Percentiles rank a stretch among this genome's conserved stretches.
phyloP scores from a whole-genome alignment of 371 early-diverging fungal genomes.

The Mortierella sp. region DNA sequence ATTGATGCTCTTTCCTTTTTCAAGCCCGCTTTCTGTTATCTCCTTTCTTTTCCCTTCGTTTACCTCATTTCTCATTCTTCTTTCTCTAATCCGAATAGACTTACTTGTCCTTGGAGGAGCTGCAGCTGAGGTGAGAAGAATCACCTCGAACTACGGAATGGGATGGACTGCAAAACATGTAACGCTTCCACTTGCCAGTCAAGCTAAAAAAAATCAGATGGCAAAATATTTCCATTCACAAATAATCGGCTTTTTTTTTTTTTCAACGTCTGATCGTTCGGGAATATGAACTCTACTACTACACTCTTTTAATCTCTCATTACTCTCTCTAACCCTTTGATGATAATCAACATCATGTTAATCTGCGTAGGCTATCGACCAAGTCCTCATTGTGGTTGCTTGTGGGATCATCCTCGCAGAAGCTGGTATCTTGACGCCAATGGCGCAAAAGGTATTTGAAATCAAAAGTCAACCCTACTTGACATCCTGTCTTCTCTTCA shows the following conservation, averaged over 20 bases:
- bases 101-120: background rate
- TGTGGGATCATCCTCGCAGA: conserved; percentile 65
- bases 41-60: background rate
- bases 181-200: no score
- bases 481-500: conserved; percentile 82
- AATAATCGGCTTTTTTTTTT: no score
- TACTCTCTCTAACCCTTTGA: background rate
- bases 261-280: no score
- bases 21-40: no score
- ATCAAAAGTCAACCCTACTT: conserved; percentile 77
- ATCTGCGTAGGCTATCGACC: conserved; percentile 69
- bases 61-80: background rate
- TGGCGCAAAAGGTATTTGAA: conserved; percentile 65
- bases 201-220: no score
- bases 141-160: no score
- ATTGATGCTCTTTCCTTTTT: background rate
- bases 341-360: no score
- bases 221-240: no score
- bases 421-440: conserved; percentile 61
- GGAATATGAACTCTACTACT: background rate
- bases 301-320: no score
- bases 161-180: no score
- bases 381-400: conserved; percentile 68
- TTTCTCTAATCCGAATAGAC: background rate
- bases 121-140: background rate